Evolutionary conservation across 2,329 filamentous ascomycete species (phyloP), one percentile per base, ranked within the genome.

Genomic region (Lachnellula subtilissima): DNA sequence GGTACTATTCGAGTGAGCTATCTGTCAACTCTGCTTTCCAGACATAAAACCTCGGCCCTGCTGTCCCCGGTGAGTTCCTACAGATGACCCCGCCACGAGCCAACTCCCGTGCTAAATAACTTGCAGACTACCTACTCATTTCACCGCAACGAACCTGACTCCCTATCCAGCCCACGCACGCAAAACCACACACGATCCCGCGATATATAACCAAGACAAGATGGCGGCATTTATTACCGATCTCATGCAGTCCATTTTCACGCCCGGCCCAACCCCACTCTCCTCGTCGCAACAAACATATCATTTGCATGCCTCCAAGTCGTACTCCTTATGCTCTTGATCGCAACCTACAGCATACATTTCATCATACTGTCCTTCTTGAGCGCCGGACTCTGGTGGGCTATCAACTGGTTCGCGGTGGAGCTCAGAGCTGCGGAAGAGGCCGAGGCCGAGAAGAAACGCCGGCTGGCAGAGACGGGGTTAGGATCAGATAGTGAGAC

Each of bases 361-460:
- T 96, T 97, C 69, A 71, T 91, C 61, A 79, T 93, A 56, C 82
- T 99, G 5, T 96, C 90, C 12, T 67, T 86, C 56, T 78, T 99
- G 9, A 90, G 85, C 61, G 92, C 76, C 35, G 88, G 89, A 4
- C 79, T 97, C 37, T 99, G 94, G 94, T 91, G 83, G 77, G 84
- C 88, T 55, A 92, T 97, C 75, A 97, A 97, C 80, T 99, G 94
- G 94, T 97, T 99, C 69, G 91, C 90, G 54, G 75, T 75, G 47
- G 93, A 85, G 75, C 70, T 85, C 49, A 74, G 74, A 59, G 69
- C 70, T 50, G 75, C 75, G 57, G 79, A 81, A 67, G 73, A 67
- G 28, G 71, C 75, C 58, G 73, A 76, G 58, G 72, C 72, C 50
- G 72, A 73, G 22, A 69, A 75, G 55, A 69, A 59, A 67, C 61